These are phyloP conservation scores for Pseudocohnilembus persalinus DNA, from an alignment of 169 alveolate species.

Conservation along the genomic window DNA sequence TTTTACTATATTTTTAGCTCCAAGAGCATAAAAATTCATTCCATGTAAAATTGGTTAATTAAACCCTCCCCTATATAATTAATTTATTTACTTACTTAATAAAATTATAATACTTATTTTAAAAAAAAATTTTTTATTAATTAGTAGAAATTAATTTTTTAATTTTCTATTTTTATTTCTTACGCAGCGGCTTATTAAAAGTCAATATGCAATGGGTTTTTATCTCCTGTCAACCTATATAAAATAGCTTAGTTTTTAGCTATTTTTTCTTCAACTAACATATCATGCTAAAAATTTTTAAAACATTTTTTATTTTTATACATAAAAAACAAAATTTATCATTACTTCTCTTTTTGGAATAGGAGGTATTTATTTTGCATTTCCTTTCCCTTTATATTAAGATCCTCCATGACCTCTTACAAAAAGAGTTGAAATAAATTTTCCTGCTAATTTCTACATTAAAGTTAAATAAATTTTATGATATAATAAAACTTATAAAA, in stretches of 20 bases:
- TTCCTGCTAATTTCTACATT: conserved; percentile 18
- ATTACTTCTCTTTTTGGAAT: conserved; percentile 58
- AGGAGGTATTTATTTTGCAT: conserved; percentile 25
- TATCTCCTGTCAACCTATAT: conserved; percentile 82
- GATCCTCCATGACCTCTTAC: conserved; percentile 81
- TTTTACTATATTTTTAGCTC: conserved; percentile 57
- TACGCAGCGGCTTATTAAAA: conserved; percentile 60
- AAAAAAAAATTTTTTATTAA: too few species aligned
- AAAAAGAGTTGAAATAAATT: conserved; percentile 34
- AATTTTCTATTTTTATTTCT: background rate
- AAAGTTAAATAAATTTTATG: background rate
- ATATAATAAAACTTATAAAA: conserved; percentile 19
- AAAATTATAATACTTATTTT: too few species aligned
- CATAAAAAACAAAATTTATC: background rate
- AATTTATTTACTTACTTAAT: too few species aligned
- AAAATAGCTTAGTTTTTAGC: conserved; percentile 73
- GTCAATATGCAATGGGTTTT: conserved; percentile 82
- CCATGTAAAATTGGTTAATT: conserved; percentile 88
- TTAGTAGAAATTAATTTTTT: conserved; percentile 7
- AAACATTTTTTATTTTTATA: background rate
- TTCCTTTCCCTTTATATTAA: conserved; percentile 66
- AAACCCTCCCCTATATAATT: conserved; percentile 84
- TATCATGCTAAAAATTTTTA: conserved; percentile 73
- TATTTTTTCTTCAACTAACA: conserved; percentile 48
- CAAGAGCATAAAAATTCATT: conserved; percentile 77